Evolutionary conservation across 768 basidiomycete species (phyloP).

Genomic region (Leccinellum luteum): DNA sequence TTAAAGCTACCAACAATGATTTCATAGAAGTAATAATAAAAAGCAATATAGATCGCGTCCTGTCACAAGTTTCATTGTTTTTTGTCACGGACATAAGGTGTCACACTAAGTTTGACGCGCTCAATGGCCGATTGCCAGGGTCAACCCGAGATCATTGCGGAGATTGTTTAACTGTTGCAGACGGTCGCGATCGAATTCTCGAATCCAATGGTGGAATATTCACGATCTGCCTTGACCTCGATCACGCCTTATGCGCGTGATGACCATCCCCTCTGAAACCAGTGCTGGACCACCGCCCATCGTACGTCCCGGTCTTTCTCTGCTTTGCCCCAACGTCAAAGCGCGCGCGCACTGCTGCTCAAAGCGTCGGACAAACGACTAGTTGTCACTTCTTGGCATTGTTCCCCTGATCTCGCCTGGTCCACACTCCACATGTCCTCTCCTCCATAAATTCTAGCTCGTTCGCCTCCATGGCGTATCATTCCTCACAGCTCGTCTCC

Average conservation of each 20-base stretch:
- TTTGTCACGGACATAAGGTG: background rate
- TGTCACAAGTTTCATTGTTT: conserved; percentile 12
- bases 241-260: conserved; percentile 19
- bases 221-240: background rate
- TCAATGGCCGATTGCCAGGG: background rate
- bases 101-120: conserved; percentile 8
- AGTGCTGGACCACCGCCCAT: conserved; percentile 3
- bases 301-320: background rate
- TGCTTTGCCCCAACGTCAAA: conserved; percentile 8
- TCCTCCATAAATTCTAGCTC: conserved; percentile 15
- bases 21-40: too few species aligned
- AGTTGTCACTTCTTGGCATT: conserved; percentile 6
- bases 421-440: conserved; percentile 22
- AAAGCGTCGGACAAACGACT: conserved; percentile 3
- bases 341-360: conserved; percentile 4
- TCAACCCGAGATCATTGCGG: conserved; percentile 6
- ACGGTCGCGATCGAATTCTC: conserved; percentile 5
- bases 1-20: background rate
- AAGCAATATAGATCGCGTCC: background rate
- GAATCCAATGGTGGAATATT: conserved; percentile 5
- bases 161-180: conserved; percentile 11
- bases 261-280: conserved; percentile 12
- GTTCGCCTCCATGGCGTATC: background rate
- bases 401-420: conserved; percentile 13
- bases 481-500: conserved; percentile 4